phyloP scores from a whole-genome alignment of 352 stramenopile species.

The Phytophthora cactorum region DNA sequence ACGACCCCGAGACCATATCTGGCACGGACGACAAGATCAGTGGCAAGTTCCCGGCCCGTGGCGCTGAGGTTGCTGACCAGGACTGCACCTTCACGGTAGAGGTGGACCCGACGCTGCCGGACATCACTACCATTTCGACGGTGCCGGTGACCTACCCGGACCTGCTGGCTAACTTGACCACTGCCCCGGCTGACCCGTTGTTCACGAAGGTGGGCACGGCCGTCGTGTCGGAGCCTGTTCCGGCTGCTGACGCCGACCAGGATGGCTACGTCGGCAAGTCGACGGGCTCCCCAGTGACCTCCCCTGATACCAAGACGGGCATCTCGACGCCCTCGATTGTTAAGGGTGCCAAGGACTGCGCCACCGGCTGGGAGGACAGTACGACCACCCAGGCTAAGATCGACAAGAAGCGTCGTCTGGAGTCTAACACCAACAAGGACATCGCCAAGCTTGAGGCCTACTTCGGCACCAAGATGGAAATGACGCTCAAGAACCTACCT shows the following conservation, averaged over 20 bases:
- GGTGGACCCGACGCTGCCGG: constrained; percentile 29
- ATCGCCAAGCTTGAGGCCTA: constrained; percentile 35
- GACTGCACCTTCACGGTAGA: constrained; percentile 18
- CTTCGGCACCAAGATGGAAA: constrained; percentile 36
- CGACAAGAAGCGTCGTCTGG: constrained; percentile 26
- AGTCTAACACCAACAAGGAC: constrained; percentile 26
- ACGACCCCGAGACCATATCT: constrained; percentile 5
- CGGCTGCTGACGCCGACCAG: constrained; percentile 8
- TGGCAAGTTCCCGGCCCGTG: constrained; percentile 19
- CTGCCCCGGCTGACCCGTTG: constrained; percentile 16
- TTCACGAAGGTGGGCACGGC: constrained; percentile 26
- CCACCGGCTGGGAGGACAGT: constrained; percentile 30
- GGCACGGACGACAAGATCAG: constrained; percentile 17
- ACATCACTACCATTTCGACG: constrained; percentile 26
- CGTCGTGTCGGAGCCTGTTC: constrained; percentile 12
- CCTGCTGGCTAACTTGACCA: constrained; percentile 24
- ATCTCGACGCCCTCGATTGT: constrained; percentile 4
- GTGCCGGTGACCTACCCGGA: constrained; percentile 23
- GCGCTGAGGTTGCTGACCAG: constrained; percentile 9
- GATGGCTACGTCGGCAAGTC: constrained; percentile 10
- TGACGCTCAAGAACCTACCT: constrained; percentile 28
- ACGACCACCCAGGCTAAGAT: constrained; percentile 8
- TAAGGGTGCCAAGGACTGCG: constrained; percentile 29
- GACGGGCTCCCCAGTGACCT: background rate
- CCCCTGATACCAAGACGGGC: constrained; percentile 14